Evolutionary conservation across 192 early-diverging fungal species (phyloP), one percentile per base, ranked within the genome.

Genomic region (Linnemannia hyalina): DNA sequence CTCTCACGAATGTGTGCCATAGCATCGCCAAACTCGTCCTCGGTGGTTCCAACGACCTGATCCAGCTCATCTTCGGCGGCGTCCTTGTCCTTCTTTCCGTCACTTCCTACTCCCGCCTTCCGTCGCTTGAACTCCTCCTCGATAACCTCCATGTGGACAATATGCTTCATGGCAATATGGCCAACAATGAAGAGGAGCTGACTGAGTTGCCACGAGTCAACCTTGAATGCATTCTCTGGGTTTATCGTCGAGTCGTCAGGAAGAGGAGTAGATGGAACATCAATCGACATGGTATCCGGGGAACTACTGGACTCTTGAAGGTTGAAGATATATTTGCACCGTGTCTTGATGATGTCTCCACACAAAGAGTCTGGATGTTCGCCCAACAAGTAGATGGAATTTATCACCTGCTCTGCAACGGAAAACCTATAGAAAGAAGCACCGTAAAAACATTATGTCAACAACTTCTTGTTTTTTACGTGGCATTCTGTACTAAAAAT

Each of bases 21-120:
- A 3, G 94, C 93, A 78, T 99, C 98, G 68, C 95, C 93, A 83
- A 99, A 97, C 81, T 99, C 99, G 88, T 99, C 99, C 80, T 99
- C 98, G 20, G 94, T 95, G 4, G 95, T 95, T 15, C 98, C 99
- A 36, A 92, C 95, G 4, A 99, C 96, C 81, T 97, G 95, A 36
- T 99, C 97, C 32, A 99, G 88, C 82, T 99, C 99, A 80, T 98
- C 97, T 41, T 95, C 94, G 1, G 87, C 90, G 6, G 83, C 81
- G 22, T 90, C 70, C 65, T 88, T 82, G 20, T 65, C 81, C 52
- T 80, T 88, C 75, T 85, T 87, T 57, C 88, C 90, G 54, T 89
- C 79, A 46, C 57, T 80, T 80, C 84, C 79, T 10, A 76, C 81
- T 22, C 80, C 82, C 0, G 77, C 77, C 88, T 95, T 97, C 80